These are phyloP conservation scores for Ballota nigra DNA, from an alignment of 257 asterid genomes.

Conservation along the genomic window DNA sequence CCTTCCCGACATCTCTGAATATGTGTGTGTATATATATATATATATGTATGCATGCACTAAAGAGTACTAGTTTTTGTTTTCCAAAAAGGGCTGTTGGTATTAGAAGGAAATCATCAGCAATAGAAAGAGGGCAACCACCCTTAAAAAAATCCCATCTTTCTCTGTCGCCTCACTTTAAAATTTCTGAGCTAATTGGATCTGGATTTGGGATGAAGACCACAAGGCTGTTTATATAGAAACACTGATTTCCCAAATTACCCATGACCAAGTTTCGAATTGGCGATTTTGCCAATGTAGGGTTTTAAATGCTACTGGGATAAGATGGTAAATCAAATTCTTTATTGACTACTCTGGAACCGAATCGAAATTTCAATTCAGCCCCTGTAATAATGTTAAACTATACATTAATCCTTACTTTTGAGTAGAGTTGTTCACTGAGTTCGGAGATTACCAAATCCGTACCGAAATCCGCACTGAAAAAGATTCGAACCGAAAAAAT, in stretches of 20 bases:
- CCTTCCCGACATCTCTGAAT: background rate
- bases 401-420: background rate
- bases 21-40: too few relatives aligned
- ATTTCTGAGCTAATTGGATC: slow-evolving; percentile 24
- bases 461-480: too few relatives aligned
- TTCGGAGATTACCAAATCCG: too few relatives aligned
- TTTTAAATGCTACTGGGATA: background rate
- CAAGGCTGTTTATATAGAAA: background rate
- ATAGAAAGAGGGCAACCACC: slow-evolving; percentile 52
- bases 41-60: too few relatives aligned
- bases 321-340: background rate
- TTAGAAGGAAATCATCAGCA: slow-evolving; percentile 18
- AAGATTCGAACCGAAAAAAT: too few relatives aligned
- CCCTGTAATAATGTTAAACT: background rate
- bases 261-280: background rate
- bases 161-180: slow-evolving; percentile 16
- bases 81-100: background rate
- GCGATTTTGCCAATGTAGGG: background rate
- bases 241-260: background rate
- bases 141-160: slow-evolving; percentile 24
- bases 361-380: background rate
- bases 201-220: background rate
- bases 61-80: too few relatives aligned
- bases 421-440: too few relatives aligned
- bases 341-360: background rate